Base-by-base conservation (phyloP, 192 early-diverging fungal genomes). In the Gamsiella multidivaricata region DNA sequence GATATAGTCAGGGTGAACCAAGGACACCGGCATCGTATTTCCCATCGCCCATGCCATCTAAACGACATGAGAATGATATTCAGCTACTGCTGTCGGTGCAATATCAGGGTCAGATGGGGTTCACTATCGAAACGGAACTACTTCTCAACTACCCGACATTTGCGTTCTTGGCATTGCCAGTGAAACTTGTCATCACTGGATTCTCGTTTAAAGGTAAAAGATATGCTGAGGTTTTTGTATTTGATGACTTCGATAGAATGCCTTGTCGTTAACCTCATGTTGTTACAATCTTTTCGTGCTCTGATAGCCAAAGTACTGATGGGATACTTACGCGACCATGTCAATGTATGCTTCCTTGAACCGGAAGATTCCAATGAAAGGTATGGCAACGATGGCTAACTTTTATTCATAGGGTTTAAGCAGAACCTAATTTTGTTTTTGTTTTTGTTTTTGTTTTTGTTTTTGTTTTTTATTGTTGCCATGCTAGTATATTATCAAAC, bases 51-150 rank as follows among this genome's bases (percentile, higher is more conserved):
- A 32, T 37, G 8, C 66, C 65, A n/a, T 34, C 60, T 2, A 62
- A 64, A 25, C 51, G 74, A 51, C 70, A 86, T 26, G 88, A 90
- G 76, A 91, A 82, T 25, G 89, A 90, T 70, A 85, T 91, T 71
- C 93, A 95, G 76, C 49, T 93, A 8, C 70, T 83, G 11, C 69
- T 93, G 34, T 58, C 72, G 17, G 79, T 93, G 1, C 62, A 82
- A n/a, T 94, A 94, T 60, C 83, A 86, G 41, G 92, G 93, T 22
- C 84, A 92, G 59, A 91, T 95, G 90, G 81, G 83, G 5, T 85
- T 93, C 74, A 86, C 88, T 15, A 65, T 95, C 1, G 51, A 82
- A 17, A 94, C 91, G 1, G 88, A 91, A 65, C 56, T 95, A 25
- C 80, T 88, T 20, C 87, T 95, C 69, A 92, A 94, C 71, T 92